Base-by-base conservation (phyloP, 768 basidiomycete genomes). In the Tricholoma terreum region DNA sequence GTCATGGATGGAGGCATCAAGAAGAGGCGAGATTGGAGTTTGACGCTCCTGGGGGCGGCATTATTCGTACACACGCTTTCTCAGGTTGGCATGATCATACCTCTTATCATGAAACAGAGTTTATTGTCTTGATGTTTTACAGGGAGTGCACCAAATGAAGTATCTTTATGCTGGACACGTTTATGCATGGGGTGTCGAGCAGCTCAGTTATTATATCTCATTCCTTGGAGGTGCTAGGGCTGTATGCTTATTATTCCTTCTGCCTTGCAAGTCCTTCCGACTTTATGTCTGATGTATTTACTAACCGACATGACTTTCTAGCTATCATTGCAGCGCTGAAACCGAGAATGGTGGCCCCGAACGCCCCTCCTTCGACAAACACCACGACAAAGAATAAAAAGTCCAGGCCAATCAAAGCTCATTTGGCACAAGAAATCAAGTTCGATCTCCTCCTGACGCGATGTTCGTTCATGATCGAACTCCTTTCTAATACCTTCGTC, bases 131-230 rank as follows among this genome's bases (percentile, higher is more conserved):
- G 42, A 27, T 19, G 15, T 35, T 55, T 34, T 54, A 4, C 54
- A 88, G 81, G 91, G 90, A n/a, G 61, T 92, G 4, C 86, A 83
- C 70, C 88, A 89, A 67, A 74, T 92, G 68, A 94, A 92, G 66
- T 92, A 92, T 68, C 74, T 92, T 24, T 94, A 92, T 65, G 90
- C 87, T 2, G 82, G 77, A 52, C 87, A 90, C 64, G 71, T 83
- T 8, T 92, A 88, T 61, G 75, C 75, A 50, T 92, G 90, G 90
- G 79, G 77, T 42, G 82, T 86, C 15, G 86, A 86, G 63, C 80
- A 87, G 68, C 70, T 92, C 61, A 84, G 88, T 58, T 89, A 89
- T 67, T 92, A 89, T 61, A 86, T 92, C 50, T 86, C 87, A 1
- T 80, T 82, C 62, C 77, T 87, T 67, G 84, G 86, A 15, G 81